Conservation (phyloP, 2,329 filamentous ascomycete species). For the Didymella pomorum region DNA sequence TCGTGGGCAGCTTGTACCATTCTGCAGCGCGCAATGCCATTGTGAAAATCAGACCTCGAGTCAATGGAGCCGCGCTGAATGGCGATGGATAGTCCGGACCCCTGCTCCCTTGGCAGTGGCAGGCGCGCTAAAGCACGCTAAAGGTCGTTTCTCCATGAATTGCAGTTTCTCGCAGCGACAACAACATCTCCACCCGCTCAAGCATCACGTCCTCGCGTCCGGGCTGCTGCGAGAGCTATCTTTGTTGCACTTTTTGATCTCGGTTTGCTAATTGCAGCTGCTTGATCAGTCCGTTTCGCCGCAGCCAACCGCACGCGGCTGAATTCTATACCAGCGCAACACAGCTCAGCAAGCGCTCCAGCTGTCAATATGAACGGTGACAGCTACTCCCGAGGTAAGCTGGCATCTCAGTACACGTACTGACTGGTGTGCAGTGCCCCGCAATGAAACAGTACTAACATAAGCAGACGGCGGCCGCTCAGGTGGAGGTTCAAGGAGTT, state of each 20-base stretch:
- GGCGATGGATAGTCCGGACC: not conserved
- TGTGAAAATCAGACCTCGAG: not conserved
- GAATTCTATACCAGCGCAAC: constrained; percentile 5
- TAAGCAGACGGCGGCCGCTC: constrained; percentile 49
- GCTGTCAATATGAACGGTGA: constrained; percentile 79
- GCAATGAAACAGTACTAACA: constrained; percentile 39
- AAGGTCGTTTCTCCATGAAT: constrained; percentile 16
- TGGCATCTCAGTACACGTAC: constrained; percentile 43
- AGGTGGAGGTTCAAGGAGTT: constrained; percentile 47
- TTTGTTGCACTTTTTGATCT: constrained; percentile 28
- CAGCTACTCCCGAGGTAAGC: constrained; percentile 78
- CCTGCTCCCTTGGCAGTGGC: not conserved
- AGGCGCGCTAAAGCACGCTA: constrained; percentile 12
- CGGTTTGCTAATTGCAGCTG: constrained; percentile 24
- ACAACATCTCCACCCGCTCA: constrained; percentile 15
- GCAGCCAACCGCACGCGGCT: constrained; percentile 16
- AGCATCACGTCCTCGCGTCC: constrained; percentile 11
- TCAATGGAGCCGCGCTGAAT: constrained; percentile 1
- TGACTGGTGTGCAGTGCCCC: constrained; percentile 47
- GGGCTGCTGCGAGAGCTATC: constrained; percentile 8
- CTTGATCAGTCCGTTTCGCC: not conserved
- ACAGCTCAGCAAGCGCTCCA: constrained; percentile 25
- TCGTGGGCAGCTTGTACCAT: constrained; percentile 88
- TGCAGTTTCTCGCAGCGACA: constrained; percentile 19
- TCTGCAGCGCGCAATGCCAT: constrained; percentile 67